Conservation (phyloP, 306 rosid species). For the Bauhinia variegata region DNA sequence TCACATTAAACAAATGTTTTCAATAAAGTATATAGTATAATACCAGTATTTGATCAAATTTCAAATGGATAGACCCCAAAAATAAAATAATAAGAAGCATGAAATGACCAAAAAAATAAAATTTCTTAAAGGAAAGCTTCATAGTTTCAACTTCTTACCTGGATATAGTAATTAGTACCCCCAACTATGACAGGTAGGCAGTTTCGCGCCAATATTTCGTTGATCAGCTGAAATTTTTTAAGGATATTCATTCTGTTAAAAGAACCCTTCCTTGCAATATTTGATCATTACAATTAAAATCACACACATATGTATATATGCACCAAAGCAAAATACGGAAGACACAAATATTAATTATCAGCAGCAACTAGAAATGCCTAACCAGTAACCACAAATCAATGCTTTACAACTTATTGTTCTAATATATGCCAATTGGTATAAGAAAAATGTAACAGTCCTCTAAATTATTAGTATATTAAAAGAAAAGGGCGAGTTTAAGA, state of each 20-base stretch:
- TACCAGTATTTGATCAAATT: no score
- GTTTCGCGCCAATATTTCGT: constrained; percentile 66
- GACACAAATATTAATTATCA: neutral
- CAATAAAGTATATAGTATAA: no score
- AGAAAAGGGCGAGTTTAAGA: neutral
- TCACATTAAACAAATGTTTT: no score
- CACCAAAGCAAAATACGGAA: neutral
- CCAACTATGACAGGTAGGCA: constrained; percentile 85
- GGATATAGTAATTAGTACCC: constrained; percentile 94
- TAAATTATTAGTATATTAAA: neutral
- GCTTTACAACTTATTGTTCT: neutral
- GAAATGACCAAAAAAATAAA: neutral
- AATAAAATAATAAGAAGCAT: neutral
- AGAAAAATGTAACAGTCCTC: no score
- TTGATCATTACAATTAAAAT: neutral
- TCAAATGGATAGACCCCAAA: no score
- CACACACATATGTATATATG: no score
- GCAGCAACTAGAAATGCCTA: neutral
- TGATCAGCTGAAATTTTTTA: constrained; percentile 59
- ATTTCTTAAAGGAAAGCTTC: neutral
- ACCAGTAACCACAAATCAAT: neutral
- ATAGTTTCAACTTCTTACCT: constrained; percentile 48
- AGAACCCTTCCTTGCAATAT: neutral
- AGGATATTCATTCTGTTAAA: neutral
- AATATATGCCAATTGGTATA: neutral